A percentile compares a stretch with the other conserved stretches of the same genome.
These are phyloP conservation scores for Tylopilus sp. DNA, from an alignment of 768 basidiomycete genomes.

Conservation along the genomic window DNA sequence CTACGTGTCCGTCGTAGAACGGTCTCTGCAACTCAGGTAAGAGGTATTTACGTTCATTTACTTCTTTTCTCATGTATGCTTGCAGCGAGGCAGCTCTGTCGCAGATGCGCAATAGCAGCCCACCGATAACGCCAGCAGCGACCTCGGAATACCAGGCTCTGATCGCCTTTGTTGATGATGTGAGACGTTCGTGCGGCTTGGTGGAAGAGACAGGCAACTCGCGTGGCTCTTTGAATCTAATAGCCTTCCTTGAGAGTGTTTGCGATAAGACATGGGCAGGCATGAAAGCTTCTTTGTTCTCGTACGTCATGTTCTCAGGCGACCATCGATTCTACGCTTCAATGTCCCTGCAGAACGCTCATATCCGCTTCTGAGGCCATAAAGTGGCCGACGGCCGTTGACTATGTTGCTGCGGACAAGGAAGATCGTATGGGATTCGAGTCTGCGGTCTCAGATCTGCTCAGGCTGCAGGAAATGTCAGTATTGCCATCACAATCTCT, in stretches of 20 bases:
- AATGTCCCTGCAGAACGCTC: constrained; percentile 48
- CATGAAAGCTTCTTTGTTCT: constrained; percentile 61
- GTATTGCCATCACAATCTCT: constrained; percentile 28
- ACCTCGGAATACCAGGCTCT: constrained; percentile 59
- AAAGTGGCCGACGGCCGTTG: constrained; percentile 80
- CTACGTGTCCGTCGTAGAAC: constrained; percentile 74
- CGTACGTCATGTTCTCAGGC: constrained; percentile 41
- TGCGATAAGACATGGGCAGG: constrained; percentile 72
- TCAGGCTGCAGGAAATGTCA: constrained; percentile 76
- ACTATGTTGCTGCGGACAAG: constrained; percentile 51
- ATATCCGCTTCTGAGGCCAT: constrained; percentile 64
- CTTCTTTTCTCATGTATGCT: constrained; percentile 6
- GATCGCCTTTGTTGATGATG: constrained; percentile 54
- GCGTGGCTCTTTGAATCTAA: constrained; percentile 55
- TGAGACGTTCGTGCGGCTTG: constrained; percentile 41
- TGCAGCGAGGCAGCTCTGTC: constrained; percentile 56
- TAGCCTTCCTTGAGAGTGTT: constrained; percentile 59
- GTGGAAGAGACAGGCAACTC: constrained; percentile 44
- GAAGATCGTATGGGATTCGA: constrained; percentile 68
- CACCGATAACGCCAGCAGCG: constrained; percentile 42
- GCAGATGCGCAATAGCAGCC: constrained; percentile 41
- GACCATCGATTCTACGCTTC: not conserved
- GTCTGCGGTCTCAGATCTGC: constrained; percentile 68
- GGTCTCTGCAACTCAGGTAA: constrained; percentile 70
- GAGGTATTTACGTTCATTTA: constrained; percentile 13